These are phyloP conservation scores for Solanum corneliomulleri DNA, from an alignment of 257 asterid genomes.

Conservation along the genomic window DNA sequence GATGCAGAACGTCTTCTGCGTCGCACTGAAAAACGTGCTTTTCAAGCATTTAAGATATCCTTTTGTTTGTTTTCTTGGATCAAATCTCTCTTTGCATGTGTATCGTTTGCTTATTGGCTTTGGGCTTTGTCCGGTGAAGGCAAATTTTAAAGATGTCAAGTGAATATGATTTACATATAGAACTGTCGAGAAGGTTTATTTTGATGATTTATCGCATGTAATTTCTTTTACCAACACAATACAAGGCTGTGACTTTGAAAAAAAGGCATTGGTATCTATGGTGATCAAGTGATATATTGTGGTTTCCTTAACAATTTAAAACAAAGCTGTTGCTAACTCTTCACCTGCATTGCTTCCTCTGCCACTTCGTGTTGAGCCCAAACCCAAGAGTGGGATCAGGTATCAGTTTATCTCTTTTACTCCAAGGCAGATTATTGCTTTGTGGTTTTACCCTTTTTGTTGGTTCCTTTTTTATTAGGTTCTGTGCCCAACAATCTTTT, in stretches of 20 bases:
- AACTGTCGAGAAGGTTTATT: neutral
- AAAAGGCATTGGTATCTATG: neutral
- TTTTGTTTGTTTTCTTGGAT: constrained; percentile 14
- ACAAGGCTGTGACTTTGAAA: neutral
- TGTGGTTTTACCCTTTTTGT: neutral
- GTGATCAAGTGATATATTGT: neutral
- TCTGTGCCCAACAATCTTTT: neutral
- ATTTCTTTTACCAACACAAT: neutral
- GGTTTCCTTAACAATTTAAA: constrained; percentile 35
- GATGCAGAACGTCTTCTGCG: constrained; percentile 95
- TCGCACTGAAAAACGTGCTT: constrained; percentile 95
- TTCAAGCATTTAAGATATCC: constrained; percentile 97
- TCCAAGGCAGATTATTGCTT: neutral
- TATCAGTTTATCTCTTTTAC: neutral
- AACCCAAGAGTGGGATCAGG: constrained; percentile 95
- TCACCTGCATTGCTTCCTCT: constrained; percentile 67
- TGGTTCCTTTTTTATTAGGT: neutral
- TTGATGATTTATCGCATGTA: neutral
- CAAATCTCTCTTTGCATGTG: neutral
- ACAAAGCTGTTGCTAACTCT: constrained; percentile 90
- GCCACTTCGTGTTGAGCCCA: constrained; percentile 97
- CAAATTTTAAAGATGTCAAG: neutral
- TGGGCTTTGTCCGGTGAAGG: neutral
- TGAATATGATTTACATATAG: neutral
- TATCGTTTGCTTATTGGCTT: neutral